phyloP scores from a whole-genome alignment of 2,329 filamentous ascomycete genomes.

The Cladophialophora yegresii region DNA sequence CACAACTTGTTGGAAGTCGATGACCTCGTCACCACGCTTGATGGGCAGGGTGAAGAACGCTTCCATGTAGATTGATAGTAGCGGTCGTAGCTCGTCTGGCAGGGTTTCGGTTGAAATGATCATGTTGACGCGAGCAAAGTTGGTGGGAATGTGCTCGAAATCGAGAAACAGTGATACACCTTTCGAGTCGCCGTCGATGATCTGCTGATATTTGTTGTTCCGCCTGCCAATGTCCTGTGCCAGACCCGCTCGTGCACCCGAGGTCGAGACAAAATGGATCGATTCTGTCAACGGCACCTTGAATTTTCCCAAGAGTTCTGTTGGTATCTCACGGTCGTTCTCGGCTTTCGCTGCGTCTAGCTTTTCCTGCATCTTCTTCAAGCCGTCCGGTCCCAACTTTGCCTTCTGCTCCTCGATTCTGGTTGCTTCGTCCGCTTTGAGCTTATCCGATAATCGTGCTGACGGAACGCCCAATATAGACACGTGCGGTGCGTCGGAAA shows the following conservation, averaged over 20 bases:
- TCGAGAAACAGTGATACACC: slow-evolving; percentile 85
- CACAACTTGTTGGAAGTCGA: slow-evolving; percentile 91
- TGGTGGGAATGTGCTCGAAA: slow-evolving; percentile 90
- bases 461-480: slow-evolving; percentile 89
- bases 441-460: slow-evolving; percentile 71
- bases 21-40: slow-evolving; percentile 68
- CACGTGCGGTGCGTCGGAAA: slow-evolving; percentile 80
- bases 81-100: slow-evolving; percentile 78
- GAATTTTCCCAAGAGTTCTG: slow-evolving; percentile 77
- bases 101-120: slow-evolving; percentile 76
- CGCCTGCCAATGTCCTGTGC: slow-evolving; percentile 70
- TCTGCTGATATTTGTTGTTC: slow-evolving; percentile 69
- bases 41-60: slow-evolving; percentile 96
- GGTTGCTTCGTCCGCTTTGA: slow-evolving; percentile 78
- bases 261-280: slow-evolving; percentile 90
- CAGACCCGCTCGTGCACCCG: slow-evolving; percentile 77
- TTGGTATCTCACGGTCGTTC: slow-evolving; percentile 85
- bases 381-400: slow-evolving; percentile 76
- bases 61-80: slow-evolving; percentile 80
- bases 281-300: slow-evolving; percentile 81
- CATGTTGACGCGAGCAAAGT: slow-evolving; percentile 83
- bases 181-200: slow-evolving; percentile 69
- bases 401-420: slow-evolving; percentile 77
- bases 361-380: slow-evolving; percentile 71
- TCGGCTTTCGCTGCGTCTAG: slow-evolving; percentile 81